These are phyloP conservation scores for Diaporthe longicolla DNA, from an alignment of 2,329 filamentous ascomycete genomes.

Conservation along the genomic window DNA sequence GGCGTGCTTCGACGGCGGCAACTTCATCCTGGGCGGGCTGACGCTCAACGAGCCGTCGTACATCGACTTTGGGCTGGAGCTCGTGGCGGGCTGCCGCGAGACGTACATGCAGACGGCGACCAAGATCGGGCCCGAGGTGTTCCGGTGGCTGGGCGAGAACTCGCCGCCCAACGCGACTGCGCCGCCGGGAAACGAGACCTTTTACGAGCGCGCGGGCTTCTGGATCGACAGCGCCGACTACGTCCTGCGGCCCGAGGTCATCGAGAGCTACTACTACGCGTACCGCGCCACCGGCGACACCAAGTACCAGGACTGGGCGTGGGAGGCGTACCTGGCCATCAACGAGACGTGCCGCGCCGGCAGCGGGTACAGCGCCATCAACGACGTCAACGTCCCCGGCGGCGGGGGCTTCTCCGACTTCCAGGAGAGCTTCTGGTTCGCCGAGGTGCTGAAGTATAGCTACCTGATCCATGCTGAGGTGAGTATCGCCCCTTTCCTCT, in stretches of 20 bases:
- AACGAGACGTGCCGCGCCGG: slow-evolving; percentile 73
- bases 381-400: slow-evolving; percentile 73
- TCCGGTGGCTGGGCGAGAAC: slow-evolving; percentile 70
- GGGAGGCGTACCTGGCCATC: slow-evolving; percentile 81
- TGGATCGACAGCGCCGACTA: slow-evolving; percentile 76
- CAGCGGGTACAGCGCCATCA: slow-evolving; percentile 77
- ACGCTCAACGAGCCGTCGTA: slow-evolving; percentile 77
- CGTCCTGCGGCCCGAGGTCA: slow-evolving; percentile 82
- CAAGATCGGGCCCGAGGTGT: slow-evolving; percentile 82
- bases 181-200: slow-evolving; percentile 63
- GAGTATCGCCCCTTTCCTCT: slow-evolving; percentile 40
- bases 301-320: slow-evolving; percentile 88
- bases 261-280: slow-evolving; percentile 90
- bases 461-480: slow-evolving; percentile 77
- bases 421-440: slow-evolving; percentile 91
- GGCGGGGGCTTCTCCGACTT: slow-evolving; percentile 77
- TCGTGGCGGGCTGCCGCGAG: slow-evolving; percentile 80
- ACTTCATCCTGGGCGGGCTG: slow-evolving; percentile 85
- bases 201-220: slow-evolving; percentile 79
- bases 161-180: slow-evolving; percentile 53
- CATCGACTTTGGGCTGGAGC: slow-evolving; percentile 78
- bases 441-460: slow-evolving; percentile 88
- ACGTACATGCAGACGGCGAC: slow-evolving; percentile 80
- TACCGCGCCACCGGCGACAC: slow-evolving; percentile 82
- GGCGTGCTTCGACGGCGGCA: slow-evolving; percentile 88